phyloP scores from a whole-genome alignment of 805 yeast genomes.

The Ogataea dorogensis region DNA sequence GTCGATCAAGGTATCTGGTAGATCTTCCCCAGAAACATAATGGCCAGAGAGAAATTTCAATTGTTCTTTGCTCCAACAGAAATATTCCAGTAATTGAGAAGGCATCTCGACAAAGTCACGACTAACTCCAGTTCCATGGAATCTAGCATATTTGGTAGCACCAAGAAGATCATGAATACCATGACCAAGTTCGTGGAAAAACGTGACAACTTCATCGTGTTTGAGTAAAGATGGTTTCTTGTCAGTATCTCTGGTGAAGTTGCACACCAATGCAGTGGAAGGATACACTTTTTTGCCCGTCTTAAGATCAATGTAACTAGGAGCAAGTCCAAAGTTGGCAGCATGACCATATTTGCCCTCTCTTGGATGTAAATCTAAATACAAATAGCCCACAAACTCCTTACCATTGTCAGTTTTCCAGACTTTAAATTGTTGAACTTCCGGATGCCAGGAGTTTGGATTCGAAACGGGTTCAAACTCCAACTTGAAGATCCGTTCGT shows the following conservation, averaged over 20 bases:
- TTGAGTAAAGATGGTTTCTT: constrained; percentile 72
- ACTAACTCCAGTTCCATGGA: constrained; percentile 74
- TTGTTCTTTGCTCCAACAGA: constrained; percentile 76
- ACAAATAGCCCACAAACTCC: constrained; percentile 73
- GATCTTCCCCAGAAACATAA: constrained; percentile 52
- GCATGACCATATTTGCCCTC: constrained; percentile 89
- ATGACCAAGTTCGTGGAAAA: constrained; percentile 89
- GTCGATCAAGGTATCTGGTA: constrained; percentile 55
- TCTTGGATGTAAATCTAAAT: constrained; percentile 81
- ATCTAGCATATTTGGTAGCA: constrained; percentile 59
- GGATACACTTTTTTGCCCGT: constrained; percentile 55
- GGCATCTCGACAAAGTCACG: constrained; percentile 93
- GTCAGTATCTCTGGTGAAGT: constrained; percentile 71
- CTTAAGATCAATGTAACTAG: constrained; percentile 52
- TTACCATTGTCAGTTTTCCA: constrained; percentile 60
- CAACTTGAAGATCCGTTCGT: constrained; percentile 66
- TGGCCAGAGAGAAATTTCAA: constrained; percentile 62
- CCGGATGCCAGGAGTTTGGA: constrained; percentile 69
- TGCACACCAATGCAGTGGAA: constrained; percentile 77
- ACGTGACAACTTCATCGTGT: constrained; percentile 76
- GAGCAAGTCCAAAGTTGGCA: constrained; percentile 69
- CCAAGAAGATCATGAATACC: constrained; percentile 81
- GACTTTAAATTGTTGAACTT: constrained; percentile 71
- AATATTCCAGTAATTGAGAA: constrained; percentile 83
- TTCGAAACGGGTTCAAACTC: constrained; percentile 55